Base-by-base conservation (phyloP, 768 basidiomycete species). In the Lepiota venenata region DNA sequence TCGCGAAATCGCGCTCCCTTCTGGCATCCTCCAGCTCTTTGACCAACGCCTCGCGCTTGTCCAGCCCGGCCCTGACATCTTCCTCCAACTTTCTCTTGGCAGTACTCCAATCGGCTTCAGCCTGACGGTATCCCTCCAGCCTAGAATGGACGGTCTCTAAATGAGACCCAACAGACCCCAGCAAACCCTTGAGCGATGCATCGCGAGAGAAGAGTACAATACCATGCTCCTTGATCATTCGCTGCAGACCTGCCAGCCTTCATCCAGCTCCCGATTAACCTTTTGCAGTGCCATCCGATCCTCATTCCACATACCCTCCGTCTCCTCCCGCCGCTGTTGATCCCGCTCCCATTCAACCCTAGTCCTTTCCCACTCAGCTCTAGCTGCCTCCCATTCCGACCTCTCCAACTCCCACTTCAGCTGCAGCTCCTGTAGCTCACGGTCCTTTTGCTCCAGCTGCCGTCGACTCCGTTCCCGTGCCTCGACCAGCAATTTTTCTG, bases 191-290 rank as follows among this genome's bases (percentile, higher is more conserved):
- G 35, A 85, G 54, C 18, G 83, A 78, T 18, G 70, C 57, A 54
- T 85, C 82, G 48, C 75, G 70, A 14, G 79, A 75, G 56, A 73
- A 78, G 18, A 83, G 66, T n/a, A 76, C 74, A 59, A 91, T 75
- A 14, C 74, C 75, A 61, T 87, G 80, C 35, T 73, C 73, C 59
- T 79, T 78, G 55, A 86, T 74, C 58, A 91, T 68, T 4, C 56
- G 63, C 46, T 75, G 76, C 29, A 91, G 62, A 12, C 74, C 68
- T 4, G 72, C 71, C 9, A 78, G 63, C 8, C 78, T 2, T 74
- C 70, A 44, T 82, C 79, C 20, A 88, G 65, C 59, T 88, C 82
- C 46, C 66, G 69, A 50, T 69, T 72, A 8, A 70, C 72, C 49
- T 69, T 63, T 46, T 68, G 64, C 16, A 75, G 61, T 5, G 70